Conservation (phyloP, 768 basidiomycete genomes). For the Mycena polygramma region DNA sequence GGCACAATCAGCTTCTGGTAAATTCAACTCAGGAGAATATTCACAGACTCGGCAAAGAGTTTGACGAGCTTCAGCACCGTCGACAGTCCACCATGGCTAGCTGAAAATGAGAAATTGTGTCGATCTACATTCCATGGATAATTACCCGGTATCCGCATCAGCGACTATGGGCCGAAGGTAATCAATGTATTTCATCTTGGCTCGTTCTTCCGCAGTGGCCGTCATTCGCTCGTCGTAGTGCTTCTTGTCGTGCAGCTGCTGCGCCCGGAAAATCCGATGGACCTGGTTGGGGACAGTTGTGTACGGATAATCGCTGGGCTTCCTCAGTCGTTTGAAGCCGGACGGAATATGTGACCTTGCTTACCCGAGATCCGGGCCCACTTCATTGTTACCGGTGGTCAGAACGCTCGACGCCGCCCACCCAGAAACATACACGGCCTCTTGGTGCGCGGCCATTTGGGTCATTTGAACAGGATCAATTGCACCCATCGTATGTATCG, state of each 20-base stretch:
- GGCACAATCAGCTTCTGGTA: slow-evolving; percentile 1
- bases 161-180: slow-evolving; percentile 95
- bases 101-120: slow-evolving; percentile 29
- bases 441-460: slow-evolving; percentile 90
- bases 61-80: slow-evolving; percentile 96
- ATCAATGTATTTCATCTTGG: slow-evolving; percentile 83
- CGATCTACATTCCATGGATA: not conserved
- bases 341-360: slow-evolving; percentile 47
- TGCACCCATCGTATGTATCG: slow-evolving; percentile 93
- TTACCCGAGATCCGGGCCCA: slow-evolving; percentile 92
- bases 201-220: slow-evolving; percentile 71
- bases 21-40: slow-evolving; percentile 26
- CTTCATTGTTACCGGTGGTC: slow-evolving; percentile 92
- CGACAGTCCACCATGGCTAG: slow-evolving; percentile 91
- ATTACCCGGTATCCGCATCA: slow-evolving; percentile 90
- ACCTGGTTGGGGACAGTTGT: slow-evolving; percentile 98
- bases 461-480: slow-evolving; percentile 97
- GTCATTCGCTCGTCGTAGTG: slow-evolving; percentile 90
- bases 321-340: not conserved
- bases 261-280: slow-evolving; percentile 90
- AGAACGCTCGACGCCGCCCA: slow-evolving; percentile 91
- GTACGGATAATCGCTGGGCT: slow-evolving; percentile 89
- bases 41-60: slow-evolving; percentile 91
- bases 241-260: slow-evolving; percentile 93
- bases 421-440: slow-evolving; percentile 92